Evolutionary conservation across 768 basidiomycete genomes (phyloP), one percentile per base, ranked within the genome.

Genomic region (Lactifluus echinatus): DNA sequence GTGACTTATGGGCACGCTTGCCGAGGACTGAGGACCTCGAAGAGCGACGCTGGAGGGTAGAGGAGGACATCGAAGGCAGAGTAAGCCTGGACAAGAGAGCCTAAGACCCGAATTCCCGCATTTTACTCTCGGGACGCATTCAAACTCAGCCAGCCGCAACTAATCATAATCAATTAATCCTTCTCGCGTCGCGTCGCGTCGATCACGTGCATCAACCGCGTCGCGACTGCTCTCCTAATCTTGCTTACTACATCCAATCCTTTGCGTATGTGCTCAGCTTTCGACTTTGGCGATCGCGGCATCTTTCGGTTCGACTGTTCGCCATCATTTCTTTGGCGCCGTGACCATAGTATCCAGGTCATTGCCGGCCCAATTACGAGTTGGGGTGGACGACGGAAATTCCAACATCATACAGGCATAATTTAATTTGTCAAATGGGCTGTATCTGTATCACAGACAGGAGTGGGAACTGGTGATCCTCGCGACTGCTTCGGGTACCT

Each of bases 1-100:
- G 61, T 21, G 67, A 59, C 49, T 64, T 67, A 56, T 69, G 67
- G 37, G 68, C 51, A 47, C 71, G 66, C 62, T 73, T 72, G 4
- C 71, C 71, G 14, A 72, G 67, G 7, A 72, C 70, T 34, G 70
- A 65, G 26, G 64, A 61, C 37, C 66, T 66, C 24, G 47, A 57
- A 46, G 57, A 59, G 46, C 45, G 50, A 55, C 54, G 55, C 44
- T 49, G 62, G 60, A 58, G 42, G 34, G 31, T 14, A 51, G 47
- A 52, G 29, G 50, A 56, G 47, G 62, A 54, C 58, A 59, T 59
- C 44, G 36, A 47, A 23, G 60, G 24, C 46, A 56, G 59, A 33
- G 48, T 44, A 24, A 53, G 21, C 48, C 48, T 48, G 24, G 36
- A 49, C 21, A 54, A 42, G 50, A 49, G 49, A 45, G n/a, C 15